These are phyloP conservation scores for Rhodotorula sp. DNA, from an alignment of 1,284 basidiomycete genomes.

Conservation along the genomic window DNA sequence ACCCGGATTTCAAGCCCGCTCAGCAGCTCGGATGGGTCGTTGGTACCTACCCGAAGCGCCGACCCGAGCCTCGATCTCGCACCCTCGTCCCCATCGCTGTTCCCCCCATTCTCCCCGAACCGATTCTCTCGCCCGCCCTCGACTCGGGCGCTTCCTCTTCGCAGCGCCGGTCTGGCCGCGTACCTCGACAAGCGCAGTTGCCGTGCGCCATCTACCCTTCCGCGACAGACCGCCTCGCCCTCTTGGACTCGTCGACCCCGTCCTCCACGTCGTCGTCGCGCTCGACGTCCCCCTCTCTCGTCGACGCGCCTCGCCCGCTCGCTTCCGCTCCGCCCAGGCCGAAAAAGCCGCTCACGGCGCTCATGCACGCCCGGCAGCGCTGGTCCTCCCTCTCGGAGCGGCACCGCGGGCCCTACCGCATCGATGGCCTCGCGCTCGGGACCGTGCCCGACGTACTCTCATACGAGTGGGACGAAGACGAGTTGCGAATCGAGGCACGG, in stretches of 20 bases:
- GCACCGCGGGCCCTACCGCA: not conserved
- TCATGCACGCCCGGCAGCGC: not conserved
- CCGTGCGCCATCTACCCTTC: not conserved
- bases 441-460: not conserved
- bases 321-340: not conserved
- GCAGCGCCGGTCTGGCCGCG: not conserved
- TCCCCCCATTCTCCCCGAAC: not conserved
- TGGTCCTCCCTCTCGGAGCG: not conserved
- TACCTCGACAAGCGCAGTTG: not conserved
- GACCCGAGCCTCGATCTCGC: too few relatives aligned
- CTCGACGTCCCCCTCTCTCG: not conserved
- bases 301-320: not conserved
- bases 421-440: not conserved
- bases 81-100: too few relatives aligned
- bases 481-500: not conserved
- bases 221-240: not conserved
- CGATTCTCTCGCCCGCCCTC: not conserved
- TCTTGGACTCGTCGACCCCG: not conserved
- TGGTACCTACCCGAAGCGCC: not conserved
- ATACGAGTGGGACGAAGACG: constrained; percentile 11
- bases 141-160: too few relatives aligned
- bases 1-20: not conserved
- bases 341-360: too few relatives aligned
- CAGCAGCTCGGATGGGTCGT: not conserved
- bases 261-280: not conserved